phyloP scores from a whole-genome alignment of 768 basidiomycete genomes.

The Termitomyces sp. region DNA sequence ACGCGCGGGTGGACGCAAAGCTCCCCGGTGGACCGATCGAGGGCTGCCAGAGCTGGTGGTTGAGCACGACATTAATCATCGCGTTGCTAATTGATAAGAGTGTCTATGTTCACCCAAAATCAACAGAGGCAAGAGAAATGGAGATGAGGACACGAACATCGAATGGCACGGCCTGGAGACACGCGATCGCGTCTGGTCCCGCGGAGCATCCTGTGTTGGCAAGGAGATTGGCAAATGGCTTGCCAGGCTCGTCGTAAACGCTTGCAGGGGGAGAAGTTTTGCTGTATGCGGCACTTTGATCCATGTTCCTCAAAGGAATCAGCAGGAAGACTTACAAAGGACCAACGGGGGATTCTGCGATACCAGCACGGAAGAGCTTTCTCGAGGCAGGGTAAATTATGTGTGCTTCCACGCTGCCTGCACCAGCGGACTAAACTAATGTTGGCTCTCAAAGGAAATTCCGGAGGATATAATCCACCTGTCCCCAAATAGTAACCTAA shows the following conservation, averaged over 20 bases:
- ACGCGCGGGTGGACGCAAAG: slow-evolving; percentile 40
- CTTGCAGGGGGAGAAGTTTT: slow-evolving; percentile 43
- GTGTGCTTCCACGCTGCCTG: slow-evolving; percentile 43
- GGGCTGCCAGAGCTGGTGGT: slow-evolving; percentile 53
- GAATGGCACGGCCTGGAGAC: slow-evolving; percentile 41
- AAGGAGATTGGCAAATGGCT: slow-evolving; percentile 43
- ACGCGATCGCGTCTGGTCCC: slow-evolving; percentile 32
- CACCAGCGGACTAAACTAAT: slow-evolving; percentile 39
- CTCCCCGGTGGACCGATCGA: slow-evolving; percentile 46
- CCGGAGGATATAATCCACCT: background rate
- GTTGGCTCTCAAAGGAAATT: background rate
- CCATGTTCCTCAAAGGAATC: no score
- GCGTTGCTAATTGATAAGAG: slow-evolving; percentile 40
- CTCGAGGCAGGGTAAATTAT: slow-evolving; percentile 34
- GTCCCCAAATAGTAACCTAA: slow-evolving; percentile 52
- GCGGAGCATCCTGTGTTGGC: slow-evolving; percentile 41
- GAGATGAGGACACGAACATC: slow-evolving; percentile 20
- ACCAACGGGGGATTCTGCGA: slow-evolving; percentile 46
- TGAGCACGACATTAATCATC: slow-evolving; percentile 40
- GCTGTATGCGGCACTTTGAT: slow-evolving; percentile 20
- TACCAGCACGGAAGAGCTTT: slow-evolving; percentile 44
- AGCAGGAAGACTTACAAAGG: slow-evolving; percentile 37
- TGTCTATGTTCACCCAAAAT: slow-evolving; percentile 25
- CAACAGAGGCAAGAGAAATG: background rate
- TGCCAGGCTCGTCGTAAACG: slow-evolving; percentile 46